Percentiles rank a stretch among this genome's conserved stretches.
Evolutionary conservation across 2,329 filamentous ascomycete genomes (phyloP).

Genomic region (Pseudogymnoascus sp.): DNA sequence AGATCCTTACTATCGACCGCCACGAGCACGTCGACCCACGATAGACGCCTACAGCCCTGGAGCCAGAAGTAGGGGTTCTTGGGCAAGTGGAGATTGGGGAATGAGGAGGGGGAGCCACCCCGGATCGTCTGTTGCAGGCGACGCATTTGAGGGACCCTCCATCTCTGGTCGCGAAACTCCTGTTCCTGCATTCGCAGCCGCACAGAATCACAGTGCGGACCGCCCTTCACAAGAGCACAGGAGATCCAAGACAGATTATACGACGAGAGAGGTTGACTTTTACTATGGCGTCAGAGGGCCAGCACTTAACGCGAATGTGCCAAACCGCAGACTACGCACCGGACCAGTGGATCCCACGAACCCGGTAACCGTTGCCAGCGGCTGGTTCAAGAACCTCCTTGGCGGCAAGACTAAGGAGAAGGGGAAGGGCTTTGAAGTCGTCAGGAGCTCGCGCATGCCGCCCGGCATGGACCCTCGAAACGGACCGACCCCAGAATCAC

Average conservation of each 20-base stretch:
- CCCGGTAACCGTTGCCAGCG: conserved; percentile 78
- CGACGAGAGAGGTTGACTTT: conserved; percentile 90
- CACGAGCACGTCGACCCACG: conserved; percentile 61
- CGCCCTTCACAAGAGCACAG: conserved; percentile 21
- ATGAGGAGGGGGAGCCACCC: conserved; percentile 32
- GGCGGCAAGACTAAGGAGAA: conserved; percentile 87
- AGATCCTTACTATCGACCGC: conserved; percentile 85
- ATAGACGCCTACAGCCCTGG: conserved; percentile 39
- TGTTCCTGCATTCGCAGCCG: conserved; percentile 45
- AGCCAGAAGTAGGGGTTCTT: conserved; percentile 37
- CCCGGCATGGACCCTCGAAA: conserved; percentile 54
- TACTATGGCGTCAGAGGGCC: conserved; percentile 91
- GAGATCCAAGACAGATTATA: conserved; percentile 64
- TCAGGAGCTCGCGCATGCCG: conserved; percentile 80
- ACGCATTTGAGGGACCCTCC: conserved; percentile 32
- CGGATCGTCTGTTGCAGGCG: conserved; percentile 33
- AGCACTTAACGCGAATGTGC: conserved; percentile 72
- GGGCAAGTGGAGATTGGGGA: conserved; percentile 39
- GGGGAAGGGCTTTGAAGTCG: conserved; percentile 93
- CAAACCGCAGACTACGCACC: conserved; percentile 79
- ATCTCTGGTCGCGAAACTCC: conserved; percentile 40
- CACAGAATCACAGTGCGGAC: conserved; percentile 27
- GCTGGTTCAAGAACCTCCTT: conserved; percentile 77
- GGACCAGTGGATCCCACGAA: conserved; percentile 92
- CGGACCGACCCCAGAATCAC: conserved; percentile 58